Percentiles rank a stretch among this genome's conserved stretches.
phyloP scores from a whole-genome alignment of 2,329 filamentous ascomycete genomes.

The Chaetothyriales sp. region DNA sequence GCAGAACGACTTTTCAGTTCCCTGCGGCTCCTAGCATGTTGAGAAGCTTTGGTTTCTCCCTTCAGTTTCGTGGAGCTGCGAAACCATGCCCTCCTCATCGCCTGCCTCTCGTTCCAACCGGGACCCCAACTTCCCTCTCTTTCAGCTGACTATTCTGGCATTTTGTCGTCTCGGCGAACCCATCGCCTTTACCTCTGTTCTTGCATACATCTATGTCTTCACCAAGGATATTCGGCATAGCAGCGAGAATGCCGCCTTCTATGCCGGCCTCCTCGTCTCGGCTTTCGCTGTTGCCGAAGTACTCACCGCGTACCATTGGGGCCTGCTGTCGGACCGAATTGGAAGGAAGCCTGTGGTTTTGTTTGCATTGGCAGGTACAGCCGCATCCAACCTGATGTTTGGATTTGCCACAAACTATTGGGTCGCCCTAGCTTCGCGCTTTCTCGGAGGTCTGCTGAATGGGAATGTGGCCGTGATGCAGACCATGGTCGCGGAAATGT shows the following conservation, averaged over 20 bases:
- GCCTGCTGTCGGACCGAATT: constrained; percentile 27
- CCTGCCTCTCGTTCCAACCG: background rate
- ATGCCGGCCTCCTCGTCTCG: constrained; percentile 22
- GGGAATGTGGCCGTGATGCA: constrained; percentile 61
- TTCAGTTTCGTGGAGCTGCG: background rate
- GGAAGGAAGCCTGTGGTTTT: constrained; percentile 25
- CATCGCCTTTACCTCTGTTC: constrained; percentile 34
- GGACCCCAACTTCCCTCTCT: background rate
- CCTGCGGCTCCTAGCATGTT: background rate
- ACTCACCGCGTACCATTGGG: constrained; percentile 30
- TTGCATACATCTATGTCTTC: constrained; percentile 32
- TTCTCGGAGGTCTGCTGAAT: constrained; percentile 51
- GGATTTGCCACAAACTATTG: constrained; percentile 29
- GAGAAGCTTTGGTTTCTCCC: no score
- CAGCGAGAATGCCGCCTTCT: constrained; percentile 11
- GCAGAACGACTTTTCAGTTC: background rate
- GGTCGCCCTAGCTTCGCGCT: constrained; percentile 29
- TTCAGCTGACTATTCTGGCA: background rate
- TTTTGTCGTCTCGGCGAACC: constrained; percentile 31
- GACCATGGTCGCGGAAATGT: constrained; percentile 58
- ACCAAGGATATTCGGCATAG: constrained; percentile 25
- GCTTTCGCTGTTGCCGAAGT: constrained; percentile 33
- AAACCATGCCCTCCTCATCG: background rate
- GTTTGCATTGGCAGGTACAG: constrained; percentile 24
- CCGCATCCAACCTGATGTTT: constrained; percentile 29